A percentile compares a stretch with the other conserved stretches of the same genome.
These are phyloP conservation scores for Talaromyces sp. DNA, from an alignment of 2,329 filamentous ascomycete genomes.

Conservation along the genomic window DNA sequence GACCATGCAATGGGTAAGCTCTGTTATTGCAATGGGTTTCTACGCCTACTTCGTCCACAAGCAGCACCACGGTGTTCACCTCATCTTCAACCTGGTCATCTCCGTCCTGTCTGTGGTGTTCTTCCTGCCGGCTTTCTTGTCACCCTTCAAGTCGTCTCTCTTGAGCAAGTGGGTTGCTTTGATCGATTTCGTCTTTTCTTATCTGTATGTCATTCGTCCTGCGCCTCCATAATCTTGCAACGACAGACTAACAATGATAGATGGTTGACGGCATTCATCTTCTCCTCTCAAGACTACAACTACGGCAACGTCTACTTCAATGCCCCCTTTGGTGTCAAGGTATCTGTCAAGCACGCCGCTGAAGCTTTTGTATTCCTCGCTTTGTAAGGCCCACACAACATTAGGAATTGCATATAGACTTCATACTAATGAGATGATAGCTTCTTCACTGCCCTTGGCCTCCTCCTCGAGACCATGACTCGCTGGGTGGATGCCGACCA, in stretches of 20 bases:
- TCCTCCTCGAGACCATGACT: conserved; percentile 33
- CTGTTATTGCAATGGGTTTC: conserved; percentile 40
- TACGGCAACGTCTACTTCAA: conserved; percentile 26
- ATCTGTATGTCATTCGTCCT: conserved; percentile 32
- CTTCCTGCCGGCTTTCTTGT: conserved; percentile 40
- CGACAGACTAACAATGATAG: conserved; percentile 20
- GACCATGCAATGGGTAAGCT: conserved; percentile 34
- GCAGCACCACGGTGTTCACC: conserved; percentile 28
- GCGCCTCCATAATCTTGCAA: not conserved
- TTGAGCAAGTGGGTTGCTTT: conserved; percentile 35
- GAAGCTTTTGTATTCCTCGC: conserved; percentile 44
- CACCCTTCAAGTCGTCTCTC: conserved; percentile 34
- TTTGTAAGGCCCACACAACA: conserved; percentile 32
- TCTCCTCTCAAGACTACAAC: conserved; percentile 44
- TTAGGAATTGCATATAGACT: not conserved
- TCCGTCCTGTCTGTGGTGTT: conserved; percentile 37
- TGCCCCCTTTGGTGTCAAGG: conserved; percentile 30
- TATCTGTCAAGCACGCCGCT: conserved; percentile 36
- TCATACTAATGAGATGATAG: conserved; percentile 20
- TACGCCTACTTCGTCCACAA: conserved; percentile 36
- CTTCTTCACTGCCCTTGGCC: conserved; percentile 39
- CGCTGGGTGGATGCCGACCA: conserved; percentile 32
- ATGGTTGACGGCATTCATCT: conserved; percentile 47
- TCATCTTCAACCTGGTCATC: conserved; percentile 39
- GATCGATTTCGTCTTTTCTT: conserved; percentile 44